phyloP scores from a whole-genome alignment of 2,329 filamentous ascomycete genomes.

The Curvularia sp. region DNA sequence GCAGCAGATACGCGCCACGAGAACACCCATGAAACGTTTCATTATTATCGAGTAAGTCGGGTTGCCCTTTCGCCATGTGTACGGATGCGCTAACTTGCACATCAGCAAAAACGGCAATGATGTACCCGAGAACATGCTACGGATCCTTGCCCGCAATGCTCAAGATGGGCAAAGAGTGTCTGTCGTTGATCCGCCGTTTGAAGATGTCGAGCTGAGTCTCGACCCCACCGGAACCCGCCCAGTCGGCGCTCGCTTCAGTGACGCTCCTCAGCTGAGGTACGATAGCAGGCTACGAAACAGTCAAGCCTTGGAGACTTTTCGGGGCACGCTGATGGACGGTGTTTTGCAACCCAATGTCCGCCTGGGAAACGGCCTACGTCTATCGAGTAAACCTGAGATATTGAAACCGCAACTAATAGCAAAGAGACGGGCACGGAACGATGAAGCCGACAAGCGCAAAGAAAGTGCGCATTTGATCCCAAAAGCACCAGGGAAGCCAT shows the following conservation, averaged over 20 bases:
- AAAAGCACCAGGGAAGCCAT: background rate
- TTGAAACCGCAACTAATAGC: slow-evolving; percentile 4
- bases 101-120: slow-evolving; percentile 12
- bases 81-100: background rate
- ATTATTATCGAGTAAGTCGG: slow-evolving; percentile 24
- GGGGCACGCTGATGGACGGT: slow-evolving; percentile 30
- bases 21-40: slow-evolving; percentile 12
- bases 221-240: slow-evolving; percentile 7
- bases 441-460: background rate
- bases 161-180: slow-evolving; percentile 14
- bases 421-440: slow-evolving; percentile 4
- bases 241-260: slow-evolving; percentile 9
- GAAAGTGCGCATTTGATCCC: background rate
- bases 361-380: slow-evolving; percentile 22
- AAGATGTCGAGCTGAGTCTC: slow-evolving; percentile 14
- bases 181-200: slow-evolving; percentile 15
- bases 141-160: slow-evolving; percentile 22
- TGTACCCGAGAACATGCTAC: background rate
- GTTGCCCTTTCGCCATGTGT: background rate
- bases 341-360: slow-evolving; percentile 32
- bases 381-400: slow-evolving; percentile 9
- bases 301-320: slow-evolving; percentile 22
- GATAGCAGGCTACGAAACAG: background rate
- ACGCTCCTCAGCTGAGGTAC: slow-evolving; percentile 3
- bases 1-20: slow-evolving; percentile 9